Evolutionary conservation across 148 eudicot genomes (phyloP).

Genomic region (Vaccinium darrowii): DNA sequence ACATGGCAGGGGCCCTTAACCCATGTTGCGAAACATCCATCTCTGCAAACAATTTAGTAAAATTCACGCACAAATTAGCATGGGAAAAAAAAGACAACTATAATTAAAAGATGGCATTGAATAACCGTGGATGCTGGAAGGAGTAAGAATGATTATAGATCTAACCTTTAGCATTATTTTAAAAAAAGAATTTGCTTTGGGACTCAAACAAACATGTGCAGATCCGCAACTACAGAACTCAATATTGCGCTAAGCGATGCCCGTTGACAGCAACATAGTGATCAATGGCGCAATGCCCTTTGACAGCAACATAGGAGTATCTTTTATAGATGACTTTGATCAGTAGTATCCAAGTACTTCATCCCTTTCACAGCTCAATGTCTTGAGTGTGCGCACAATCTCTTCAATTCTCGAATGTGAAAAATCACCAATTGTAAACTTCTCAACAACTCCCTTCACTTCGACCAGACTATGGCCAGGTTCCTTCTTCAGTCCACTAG

Average conservation of each 20-base stretch:
- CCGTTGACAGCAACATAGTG: background rate
- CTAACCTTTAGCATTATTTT: background rate
- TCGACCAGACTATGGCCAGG: constrained; percentile 52
- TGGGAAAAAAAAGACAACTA: background rate
- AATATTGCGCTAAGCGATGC: background rate
- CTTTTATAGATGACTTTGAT: constrained; percentile 1
- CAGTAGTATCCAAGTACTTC: constrained; percentile 15
- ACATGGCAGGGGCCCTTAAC: background rate
- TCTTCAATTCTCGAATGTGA: constrained; percentile 42
- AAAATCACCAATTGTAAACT: constrained; percentile 46
- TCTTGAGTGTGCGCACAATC: constrained; percentile 29
- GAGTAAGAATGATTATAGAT: background rate
- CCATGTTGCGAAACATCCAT: background rate
- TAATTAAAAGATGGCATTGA: background rate
- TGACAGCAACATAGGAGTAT: background rate
- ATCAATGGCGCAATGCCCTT: background rate
- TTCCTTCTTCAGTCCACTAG: constrained; percentile 54
- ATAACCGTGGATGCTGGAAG: background rate
- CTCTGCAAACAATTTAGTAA: background rate
- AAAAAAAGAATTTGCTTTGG: background rate
- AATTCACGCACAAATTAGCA: background rate
- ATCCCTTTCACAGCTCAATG: constrained; percentile 25
- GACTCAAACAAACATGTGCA: background rate
- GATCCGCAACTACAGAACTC: background rate
- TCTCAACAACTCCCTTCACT: constrained; percentile 43